phyloP scores from a whole-genome alignment of 192 early-diverging fungal genomes.

The Entomortierella parvispora region DNA sequence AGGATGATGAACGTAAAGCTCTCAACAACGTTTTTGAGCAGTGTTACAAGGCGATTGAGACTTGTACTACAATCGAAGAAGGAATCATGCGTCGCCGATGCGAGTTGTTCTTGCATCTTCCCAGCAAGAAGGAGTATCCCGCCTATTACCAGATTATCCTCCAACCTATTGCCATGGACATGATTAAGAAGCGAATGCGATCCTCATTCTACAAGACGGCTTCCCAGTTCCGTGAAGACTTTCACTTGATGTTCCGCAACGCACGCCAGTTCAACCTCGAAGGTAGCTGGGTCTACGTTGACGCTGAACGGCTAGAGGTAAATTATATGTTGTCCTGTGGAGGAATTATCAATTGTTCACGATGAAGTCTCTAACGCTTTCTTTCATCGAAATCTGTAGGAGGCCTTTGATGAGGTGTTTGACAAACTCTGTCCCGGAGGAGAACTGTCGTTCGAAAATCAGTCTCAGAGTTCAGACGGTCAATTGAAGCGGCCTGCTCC shows the following conservation, averaged over 20 bases:
- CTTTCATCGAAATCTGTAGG: slow-evolving; percentile 20
- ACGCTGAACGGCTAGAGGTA: slow-evolving; percentile 76
- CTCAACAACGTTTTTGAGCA: slow-evolving; percentile 67
- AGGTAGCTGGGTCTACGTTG: slow-evolving; percentile 88
- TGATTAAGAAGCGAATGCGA: slow-evolving; percentile 82
- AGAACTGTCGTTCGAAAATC: slow-evolving; percentile 18
- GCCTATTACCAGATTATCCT: slow-evolving; percentile 92
- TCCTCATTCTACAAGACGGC: slow-evolving; percentile 72
- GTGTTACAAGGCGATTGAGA: slow-evolving; percentile 71
- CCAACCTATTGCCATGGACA: slow-evolving; percentile 90
- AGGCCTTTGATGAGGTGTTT: slow-evolving; percentile 53
- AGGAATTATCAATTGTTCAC: background rate
- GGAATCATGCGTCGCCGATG: slow-evolving; percentile 65
- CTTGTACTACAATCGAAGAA: slow-evolving; percentile 59
- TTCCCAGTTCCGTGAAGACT: slow-evolving; percentile 82
- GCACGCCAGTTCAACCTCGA: slow-evolving; percentile 93
- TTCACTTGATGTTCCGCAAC: slow-evolving; percentile 89
- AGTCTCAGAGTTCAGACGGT: slow-evolving; percentile 16
- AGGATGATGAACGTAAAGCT: slow-evolving; percentile 66
- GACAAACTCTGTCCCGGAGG: slow-evolving; percentile 55
- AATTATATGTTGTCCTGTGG: background rate
- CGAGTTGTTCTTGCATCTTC: slow-evolving; percentile 84
- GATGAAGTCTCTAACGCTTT: too few species aligned
- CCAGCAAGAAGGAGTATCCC: slow-evolving; percentile 78
- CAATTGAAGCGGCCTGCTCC: slow-evolving; percentile 45